Conservation (phyloP, 305 asterid genomes). For the Solanum aculeatissimum region DNA sequence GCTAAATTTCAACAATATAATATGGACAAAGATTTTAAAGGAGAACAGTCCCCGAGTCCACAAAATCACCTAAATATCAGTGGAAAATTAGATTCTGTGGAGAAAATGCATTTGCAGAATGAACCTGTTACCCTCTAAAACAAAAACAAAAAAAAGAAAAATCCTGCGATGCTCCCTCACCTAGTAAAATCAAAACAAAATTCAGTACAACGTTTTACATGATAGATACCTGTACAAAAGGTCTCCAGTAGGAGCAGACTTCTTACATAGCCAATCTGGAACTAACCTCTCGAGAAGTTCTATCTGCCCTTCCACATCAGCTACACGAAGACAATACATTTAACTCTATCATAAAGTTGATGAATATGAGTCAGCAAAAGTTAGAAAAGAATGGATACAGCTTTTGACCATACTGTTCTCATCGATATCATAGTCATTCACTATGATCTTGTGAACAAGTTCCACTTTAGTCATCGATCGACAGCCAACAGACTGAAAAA, state of each 20-base stretch:
- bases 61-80: not conserved
- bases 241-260: constrained; percentile 53
- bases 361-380: not conserved
- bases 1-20: not conserved
- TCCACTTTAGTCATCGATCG: constrained; percentile 73
- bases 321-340: constrained; percentile 21
- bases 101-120: not conserved
- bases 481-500: constrained; percentile 51
- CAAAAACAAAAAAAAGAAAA: not conserved
- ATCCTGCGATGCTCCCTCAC: not conserved
- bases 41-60: not conserved
- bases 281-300: constrained; percentile 67
- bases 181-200: not conserved
- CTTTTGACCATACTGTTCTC: constrained; percentile 36
- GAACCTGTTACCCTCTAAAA: not conserved
- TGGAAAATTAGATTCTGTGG: not conserved
- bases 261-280: constrained; percentile 77
- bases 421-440: constrained; percentile 48
- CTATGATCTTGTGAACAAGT: constrained; percentile 71
- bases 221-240: constrained; percentile 44
- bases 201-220: not conserved
- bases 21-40: not conserved
- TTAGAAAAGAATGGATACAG: constrained; percentile 1
- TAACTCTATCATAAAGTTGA: not conserved
- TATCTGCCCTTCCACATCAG: constrained; percentile 54